A percentile compares a stretch with the other conserved stretches of the same genome.
These are phyloP conservation scores for Boletus pseudopeckii DNA, from an alignment of 768 basidiomycete species.

Conservation along the genomic window DNA sequence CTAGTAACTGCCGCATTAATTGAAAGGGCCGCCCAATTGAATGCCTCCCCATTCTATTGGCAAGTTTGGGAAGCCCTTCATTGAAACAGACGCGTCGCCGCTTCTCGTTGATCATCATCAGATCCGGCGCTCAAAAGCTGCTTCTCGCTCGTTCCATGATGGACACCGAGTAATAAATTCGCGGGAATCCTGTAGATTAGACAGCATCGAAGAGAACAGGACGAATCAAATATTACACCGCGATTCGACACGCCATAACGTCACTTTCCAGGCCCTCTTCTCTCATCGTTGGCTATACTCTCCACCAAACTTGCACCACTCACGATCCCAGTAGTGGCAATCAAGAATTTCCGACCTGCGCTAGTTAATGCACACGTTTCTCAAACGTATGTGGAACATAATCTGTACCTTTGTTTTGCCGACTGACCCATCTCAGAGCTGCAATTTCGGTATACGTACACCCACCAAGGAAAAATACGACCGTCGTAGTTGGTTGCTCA, in stretches of 20 bases:
- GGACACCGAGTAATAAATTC: not conserved
- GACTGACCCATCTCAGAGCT: slow-evolving; percentile 87
- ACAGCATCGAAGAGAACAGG: slow-evolving; percentile 4
- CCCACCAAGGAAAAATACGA: slow-evolving; percentile 96
- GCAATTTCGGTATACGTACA: slow-evolving; percentile 98
- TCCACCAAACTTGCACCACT: slow-evolving; percentile 74
- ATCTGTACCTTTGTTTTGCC: slow-evolving; percentile 71
- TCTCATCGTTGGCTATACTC: slow-evolving; percentile 51
- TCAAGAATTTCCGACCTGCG: slow-evolving; percentile 79
- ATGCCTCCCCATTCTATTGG: not conserved
- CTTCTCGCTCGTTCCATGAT: slow-evolving; percentile 2
- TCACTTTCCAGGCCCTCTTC: slow-evolving; percentile 30
- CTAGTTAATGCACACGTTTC: slow-evolving; percentile 10
- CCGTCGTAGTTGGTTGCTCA: slow-evolving; percentile 73
- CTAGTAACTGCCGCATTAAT: not conserved
- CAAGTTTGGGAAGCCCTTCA: slow-evolving; percentile 26
- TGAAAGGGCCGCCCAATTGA: slow-evolving; percentile 6
- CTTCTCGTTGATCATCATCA: slow-evolving; percentile 23
- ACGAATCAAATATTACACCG: slow-evolving; percentile 14
- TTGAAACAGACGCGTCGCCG: slow-evolving; percentile 50
- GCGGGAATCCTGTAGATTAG: slow-evolving; percentile 12
- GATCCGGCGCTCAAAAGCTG: not conserved
- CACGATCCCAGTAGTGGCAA: slow-evolving; percentile 89
- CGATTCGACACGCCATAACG: too few species aligned
- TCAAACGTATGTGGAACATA: not conserved